Conservation (phyloP, 2,329 filamentous ascomycete genomes). For the Colletotrichum sp. region DNA sequence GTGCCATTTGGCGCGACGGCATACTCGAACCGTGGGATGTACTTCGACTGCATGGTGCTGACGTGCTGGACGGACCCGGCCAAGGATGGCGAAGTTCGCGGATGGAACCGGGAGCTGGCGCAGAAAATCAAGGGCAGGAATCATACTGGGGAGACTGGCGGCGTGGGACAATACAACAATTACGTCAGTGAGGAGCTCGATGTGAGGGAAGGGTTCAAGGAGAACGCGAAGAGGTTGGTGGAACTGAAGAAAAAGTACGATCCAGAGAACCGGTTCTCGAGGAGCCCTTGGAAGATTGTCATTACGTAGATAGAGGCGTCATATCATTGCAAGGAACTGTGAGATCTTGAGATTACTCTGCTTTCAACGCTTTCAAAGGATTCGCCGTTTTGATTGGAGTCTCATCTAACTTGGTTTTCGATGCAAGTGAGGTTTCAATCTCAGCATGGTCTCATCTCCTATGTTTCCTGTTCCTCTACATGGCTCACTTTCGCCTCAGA, state of each 20-base stretch:
- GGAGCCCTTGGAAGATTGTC: background rate
- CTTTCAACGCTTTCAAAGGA: background rate
- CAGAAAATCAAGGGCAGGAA: conserved; percentile 27
- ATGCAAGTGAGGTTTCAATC: background rate
- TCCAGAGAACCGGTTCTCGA: conserved; percentile 34
- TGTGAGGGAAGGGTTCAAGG: conserved; percentile 33
- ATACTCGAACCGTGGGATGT: conserved; percentile 47
- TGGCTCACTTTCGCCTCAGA: background rate
- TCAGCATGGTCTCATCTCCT: background rate
- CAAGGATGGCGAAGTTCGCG: conserved; percentile 39
- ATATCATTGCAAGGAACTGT: background rate
- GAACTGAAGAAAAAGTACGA: conserved; percentile 39
- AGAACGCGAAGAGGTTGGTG: conserved; percentile 30
- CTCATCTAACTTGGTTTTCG: fast-evolving
- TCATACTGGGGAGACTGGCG: conserved; percentile 23
- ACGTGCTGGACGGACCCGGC: conserved; percentile 43
- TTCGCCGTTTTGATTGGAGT: background rate
- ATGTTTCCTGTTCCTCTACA: background rate
- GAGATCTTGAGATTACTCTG: background rate
- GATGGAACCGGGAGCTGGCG: conserved; percentile 40
- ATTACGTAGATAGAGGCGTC: background rate
- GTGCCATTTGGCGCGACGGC: conserved; percentile 41
- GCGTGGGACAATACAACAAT: conserved; percentile 33
- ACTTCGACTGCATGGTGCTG: conserved; percentile 46
- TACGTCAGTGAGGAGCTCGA: conserved; percentile 27